phyloP scores from a whole-genome alignment of 2,329 filamentous ascomycete species.

The Myriangium duriaei region DNA sequence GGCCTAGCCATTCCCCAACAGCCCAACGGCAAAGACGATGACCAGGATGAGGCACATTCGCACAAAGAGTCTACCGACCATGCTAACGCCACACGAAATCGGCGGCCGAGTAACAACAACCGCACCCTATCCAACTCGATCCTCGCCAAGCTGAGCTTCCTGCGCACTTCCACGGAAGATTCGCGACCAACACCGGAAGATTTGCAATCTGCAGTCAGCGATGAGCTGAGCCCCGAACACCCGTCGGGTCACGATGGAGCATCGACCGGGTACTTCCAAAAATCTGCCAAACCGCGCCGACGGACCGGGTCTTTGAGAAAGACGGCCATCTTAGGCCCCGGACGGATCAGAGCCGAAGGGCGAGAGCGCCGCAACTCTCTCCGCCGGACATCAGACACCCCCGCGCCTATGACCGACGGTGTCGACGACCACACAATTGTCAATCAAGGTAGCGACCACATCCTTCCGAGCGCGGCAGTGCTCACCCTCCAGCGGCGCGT shows the following conservation, averaged over 20 bases:
- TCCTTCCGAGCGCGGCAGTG: constrained; percentile 13
- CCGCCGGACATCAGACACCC: constrained; percentile 19
- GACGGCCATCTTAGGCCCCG: constrained; percentile 68
- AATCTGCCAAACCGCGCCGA: constrained; percentile 47
- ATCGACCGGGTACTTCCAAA: constrained; percentile 28
- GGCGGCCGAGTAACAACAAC: constrained; percentile 16
- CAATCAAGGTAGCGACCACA: constrained; percentile 11
- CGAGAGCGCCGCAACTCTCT: constrained; percentile 33
- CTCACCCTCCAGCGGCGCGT: constrained; percentile 20
- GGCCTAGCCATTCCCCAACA: constrained; percentile 9
- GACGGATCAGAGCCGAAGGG: constrained; percentile 45
- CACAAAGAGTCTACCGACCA: neutral
- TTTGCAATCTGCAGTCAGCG: constrained; percentile 16
- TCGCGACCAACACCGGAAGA: constrained; percentile 6
- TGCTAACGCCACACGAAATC: constrained; percentile 1
- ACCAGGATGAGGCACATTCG: constrained; percentile 3
- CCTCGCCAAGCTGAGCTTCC: constrained; percentile 57
- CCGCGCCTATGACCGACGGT: constrained; percentile 15
- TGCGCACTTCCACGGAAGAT: constrained; percentile 38
- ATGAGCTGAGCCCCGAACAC: constrained; percentile 21
- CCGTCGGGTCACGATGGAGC: constrained; percentile 37
- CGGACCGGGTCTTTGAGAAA: constrained; percentile 79
- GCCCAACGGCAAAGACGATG: too few relatives aligned
- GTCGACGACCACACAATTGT: constrained; percentile 15
- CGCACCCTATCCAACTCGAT: constrained; percentile 51